Evolutionary conservation across 768 basidiomycete species (phyloP), one percentile per base, ranked within the genome.

Genomic region (Serendipita sp.): DNA sequence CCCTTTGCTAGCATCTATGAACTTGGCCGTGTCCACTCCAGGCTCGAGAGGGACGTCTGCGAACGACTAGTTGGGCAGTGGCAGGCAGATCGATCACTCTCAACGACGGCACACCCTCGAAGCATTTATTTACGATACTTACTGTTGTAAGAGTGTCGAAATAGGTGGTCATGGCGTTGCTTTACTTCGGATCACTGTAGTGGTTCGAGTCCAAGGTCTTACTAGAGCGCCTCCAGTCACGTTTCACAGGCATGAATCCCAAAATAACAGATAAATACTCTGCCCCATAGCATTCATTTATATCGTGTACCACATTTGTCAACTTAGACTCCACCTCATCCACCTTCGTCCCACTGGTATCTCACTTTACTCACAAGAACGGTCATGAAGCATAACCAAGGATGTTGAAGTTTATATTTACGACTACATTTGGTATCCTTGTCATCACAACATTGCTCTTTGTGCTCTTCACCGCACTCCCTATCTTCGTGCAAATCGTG

Each of bases 1-100:
- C 45, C 92, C 95, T 65, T 88, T 80, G 1, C 89, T 79, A 5
- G 95, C 96, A 70, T 95, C 86, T 69, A 94, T 80, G 78, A 98
- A 99, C 56, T 80, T 78, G 51, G 83, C 73, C 15, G 96, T 98
- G 73, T 98, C 86, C 72, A 98, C 83, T 67, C 95, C 95, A 70
- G 80, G 81, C 69, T 91, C 85, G 68, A 91, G 80, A 35, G 86
- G 82, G 45, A 98, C 95, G 74, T 94, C 87, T 69, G 85, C 84
- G 73, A 92, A 99, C n/a, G 91, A 94, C 95, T 98, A 68, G 3
- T n/a, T 44, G n/a, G 41, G 18, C n/a, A 45, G 46, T 37, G 32
- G 30, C 45, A 15, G 24, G 13, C n/a, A 45, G 60, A 45, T 11
- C 18, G 37, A 35, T n/a, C 3, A n/a, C 30, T 30, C 18, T 30